Base-by-base conservation (phyloP, 73 alveolate species). In the Diophrys sp. region DNA sequence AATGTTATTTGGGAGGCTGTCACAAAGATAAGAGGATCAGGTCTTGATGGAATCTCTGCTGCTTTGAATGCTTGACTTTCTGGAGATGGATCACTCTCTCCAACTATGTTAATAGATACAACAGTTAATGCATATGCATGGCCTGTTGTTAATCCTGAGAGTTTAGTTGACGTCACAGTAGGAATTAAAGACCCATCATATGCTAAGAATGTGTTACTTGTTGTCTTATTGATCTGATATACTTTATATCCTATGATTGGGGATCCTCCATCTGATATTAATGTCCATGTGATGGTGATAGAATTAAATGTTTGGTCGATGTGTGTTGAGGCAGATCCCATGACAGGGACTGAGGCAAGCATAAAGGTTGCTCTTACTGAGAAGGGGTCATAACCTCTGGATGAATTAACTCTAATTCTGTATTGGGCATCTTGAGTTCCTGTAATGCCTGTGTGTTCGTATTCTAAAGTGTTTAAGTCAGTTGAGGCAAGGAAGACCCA, bases 151-250 rank as follows among this genome's bases (percentile, higher is more conserved):
- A n/a, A n/a, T n/a, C n/a, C n/a, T n/a, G n/a, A 1, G 88, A n/a
- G n/a, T n/a, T n/a, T n/a, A n/a, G n/a, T n/a, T n/a, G n/a, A n/a
- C n/a, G n/a, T n/a, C n/a, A n/a, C n/a, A n/a, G n/a, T n/a, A n/a
- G n/a, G n/a, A n/a, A n/a, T n/a, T n/a, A n/a, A n/a, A n/a, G 88
- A 31, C 32, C 93, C 93, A 85, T 85, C 85, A 56, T 85, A 85
- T 0, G 75, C 85, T 31, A 85, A 70, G 18, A 34, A 33, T 23
- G 57, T 80, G 0, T 85, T 88, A n/a, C 88, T 85, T 26, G 88
- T 72, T 5, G 88, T 81, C 29, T 79, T 79, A 73, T 75, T 80
- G 68, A 67, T 68, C 56, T 80, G 73, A 78, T 90, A 91, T 31
- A 90, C 56, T 71, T 74, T 75, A 66, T 86, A 90, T n/a, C 96